These are phyloP conservation scores for Vitis amurensis DNA, from an alignment of 164 flowering plant genomes.

Conservation along the genomic window DNA sequence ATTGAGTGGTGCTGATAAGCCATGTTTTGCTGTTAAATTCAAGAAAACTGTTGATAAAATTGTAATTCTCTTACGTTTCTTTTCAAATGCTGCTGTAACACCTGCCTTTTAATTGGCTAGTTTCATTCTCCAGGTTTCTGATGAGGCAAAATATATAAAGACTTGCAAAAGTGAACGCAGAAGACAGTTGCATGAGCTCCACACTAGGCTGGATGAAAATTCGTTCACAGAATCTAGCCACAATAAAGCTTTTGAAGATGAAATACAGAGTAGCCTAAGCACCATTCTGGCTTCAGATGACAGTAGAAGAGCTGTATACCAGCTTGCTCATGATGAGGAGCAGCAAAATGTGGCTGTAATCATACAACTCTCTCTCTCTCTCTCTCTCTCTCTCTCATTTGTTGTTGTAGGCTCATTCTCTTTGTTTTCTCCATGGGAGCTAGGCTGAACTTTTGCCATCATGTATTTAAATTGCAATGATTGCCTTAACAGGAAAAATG, in stretches of 20 bases:
- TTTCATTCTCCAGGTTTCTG: conserved; percentile 53
- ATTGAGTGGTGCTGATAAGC: too few species aligned
- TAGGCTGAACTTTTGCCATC: not conserved
- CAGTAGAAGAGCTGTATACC: conserved; percentile 68
- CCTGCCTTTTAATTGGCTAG: not conserved
- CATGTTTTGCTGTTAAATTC: too few species aligned
- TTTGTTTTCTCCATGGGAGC: not conserved
- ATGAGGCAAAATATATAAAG: conserved; percentile 72
- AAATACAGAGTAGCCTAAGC: conserved; percentile 58
- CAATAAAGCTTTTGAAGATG: conserved; percentile 75
- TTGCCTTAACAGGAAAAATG: conserved; percentile 74
- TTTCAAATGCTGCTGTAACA: not conserved
- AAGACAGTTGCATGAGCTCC: conserved; percentile 66
- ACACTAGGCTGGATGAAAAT: conserved; percentile 59
- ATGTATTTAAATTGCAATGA: not conserved
- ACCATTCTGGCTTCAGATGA: conserved; percentile 74
- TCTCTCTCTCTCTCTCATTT: not conserved
- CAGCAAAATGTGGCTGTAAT: conserved; percentile 90
- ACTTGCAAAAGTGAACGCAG: conserved; percentile 52
- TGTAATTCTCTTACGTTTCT: not conserved
- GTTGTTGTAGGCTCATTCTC: not conserved
- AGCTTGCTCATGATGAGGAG: conserved; percentile 81
- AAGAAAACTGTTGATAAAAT: too few species aligned
- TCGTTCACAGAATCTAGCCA: conserved; percentile 42
- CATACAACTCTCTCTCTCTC: conserved; percentile 4